Base-by-base conservation (phyloP, 176 grass and related monocot species). In the Chloris gayana region DNA sequence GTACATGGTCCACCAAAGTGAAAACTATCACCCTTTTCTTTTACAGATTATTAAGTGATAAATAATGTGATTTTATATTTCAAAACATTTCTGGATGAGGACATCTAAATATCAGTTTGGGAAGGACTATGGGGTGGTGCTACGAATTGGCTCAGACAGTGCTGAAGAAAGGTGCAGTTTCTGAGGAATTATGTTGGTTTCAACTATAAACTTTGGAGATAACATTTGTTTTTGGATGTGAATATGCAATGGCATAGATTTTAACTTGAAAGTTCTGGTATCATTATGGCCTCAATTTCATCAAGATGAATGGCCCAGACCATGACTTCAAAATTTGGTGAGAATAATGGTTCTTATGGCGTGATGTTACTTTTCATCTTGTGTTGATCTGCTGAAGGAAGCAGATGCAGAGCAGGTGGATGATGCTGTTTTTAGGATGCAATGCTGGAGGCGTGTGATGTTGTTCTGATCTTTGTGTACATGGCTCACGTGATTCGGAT, bases 381-480 rank as follows among this genome's bases (percentile, higher is more conserved):
- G 41, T 19, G 73, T 51, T 33, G 46, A 68, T 44, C 26, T 76
- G 35, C 19, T 33, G 49, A 60, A 42, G 32, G 24, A 73, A 74
- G 26, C 13, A 80, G 30, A 58, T 82, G 19, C 5, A 44, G 27
- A 63, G 17, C 54, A 41, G 85, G 78, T 82, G 65, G 63, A n/a
- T 38, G 37, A n/a, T 69, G 22, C 15, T 31, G 29, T 30, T 50
- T 1, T 24, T 29, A 67, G 70, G 21, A 75, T 39, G 50, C 51
- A 80, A 81, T 59, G 84, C 77, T 59, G 1, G 6, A 29, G 6
- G 85, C 64, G 33, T 70, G 75, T 42, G 54, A 64, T 71, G 41
- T 44, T 44, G 41, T 2, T 9, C 9, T 13, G 56, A 37, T 60
- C 22, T 22, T 74, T 14, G n/a, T 24, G 25, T 67, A 15, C 29